Evolutionary conservation across 2,329 filamentous ascomycete species (phyloP).

Genomic region (Paramyrothecium sp.): DNA sequence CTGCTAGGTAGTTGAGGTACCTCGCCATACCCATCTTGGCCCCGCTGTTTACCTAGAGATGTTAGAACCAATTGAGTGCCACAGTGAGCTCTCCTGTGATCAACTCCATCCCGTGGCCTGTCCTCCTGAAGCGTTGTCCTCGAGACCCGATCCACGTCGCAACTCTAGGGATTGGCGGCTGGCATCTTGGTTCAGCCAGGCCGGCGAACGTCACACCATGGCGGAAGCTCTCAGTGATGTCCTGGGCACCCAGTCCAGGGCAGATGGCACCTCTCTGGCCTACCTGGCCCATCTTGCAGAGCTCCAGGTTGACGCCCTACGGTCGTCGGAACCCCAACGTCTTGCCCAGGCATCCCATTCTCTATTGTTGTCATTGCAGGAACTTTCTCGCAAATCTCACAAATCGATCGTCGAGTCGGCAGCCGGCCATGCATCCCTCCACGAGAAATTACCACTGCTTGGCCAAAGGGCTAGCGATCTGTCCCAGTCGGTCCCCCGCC

Average conservation of each 20-base stretch:
- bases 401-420: constrained; percentile 80
- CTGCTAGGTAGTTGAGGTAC: too few relatives aligned
- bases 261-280: constrained; percentile 55
- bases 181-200: too few relatives aligned
- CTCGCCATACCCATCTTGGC: too few relatives aligned
- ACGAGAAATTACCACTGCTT: constrained; percentile 68
- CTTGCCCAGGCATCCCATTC: constrained; percentile 82
- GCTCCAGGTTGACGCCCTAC: constrained; percentile 71
- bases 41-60: too few relatives aligned
- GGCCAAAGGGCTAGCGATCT: constrained; percentile 65
- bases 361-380: constrained; percentile 78
- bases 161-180: too few relatives aligned
- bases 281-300: constrained; percentile 80
- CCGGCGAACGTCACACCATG: too few relatives aligned
- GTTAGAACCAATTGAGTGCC: too few relatives aligned
- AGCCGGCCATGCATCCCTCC: constrained; percentile 71
- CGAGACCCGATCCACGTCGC: too few relatives aligned
- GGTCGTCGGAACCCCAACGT: constrained; percentile 72
- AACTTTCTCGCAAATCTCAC: constrained; percentile 85
- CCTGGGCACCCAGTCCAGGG: constrained; percentile 25
- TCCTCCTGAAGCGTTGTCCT: too few relatives aligned
- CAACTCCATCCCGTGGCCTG: too few relatives aligned
- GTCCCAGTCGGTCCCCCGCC: constrained; percentile 68
- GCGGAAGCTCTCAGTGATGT: constrained; percentile 34
- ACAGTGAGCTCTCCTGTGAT: too few relatives aligned